phyloP scores from a whole-genome alignment of 345 rosid species.

The Ceriops decandra region DNA sequence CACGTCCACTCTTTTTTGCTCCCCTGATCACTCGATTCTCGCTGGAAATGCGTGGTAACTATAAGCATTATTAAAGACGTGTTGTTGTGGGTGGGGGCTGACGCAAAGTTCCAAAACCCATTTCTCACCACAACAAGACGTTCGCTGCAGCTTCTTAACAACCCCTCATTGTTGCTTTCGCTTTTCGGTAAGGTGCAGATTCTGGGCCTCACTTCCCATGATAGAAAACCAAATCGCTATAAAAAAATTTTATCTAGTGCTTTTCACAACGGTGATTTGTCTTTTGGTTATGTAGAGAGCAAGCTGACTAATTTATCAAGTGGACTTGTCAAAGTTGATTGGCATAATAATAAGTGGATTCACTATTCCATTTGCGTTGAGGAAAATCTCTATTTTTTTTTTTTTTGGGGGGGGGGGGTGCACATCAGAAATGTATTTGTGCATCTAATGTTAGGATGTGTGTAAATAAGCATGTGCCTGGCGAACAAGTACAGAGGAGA shows the following conservation, averaged over 20 bases:
- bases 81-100: not conserved
- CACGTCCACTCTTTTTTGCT: not conserved
- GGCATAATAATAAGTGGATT: not conserved
- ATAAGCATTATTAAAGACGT: not conserved
- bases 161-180: slow-evolving; percentile 11
- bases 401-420: no score
- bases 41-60: not conserved
- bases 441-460: no score
- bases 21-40: slow-evolving; percentile 12
- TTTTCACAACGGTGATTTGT: not conserved
- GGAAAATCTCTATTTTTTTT: not conserved
- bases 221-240: slow-evolving; percentile 1
- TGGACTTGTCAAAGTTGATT: not conserved
- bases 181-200: slow-evolving; percentile 15
- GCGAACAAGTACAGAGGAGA: not conserved
- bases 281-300: not conserved
- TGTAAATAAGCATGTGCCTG: not conserved
- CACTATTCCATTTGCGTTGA: slow-evolving; percentile 3
- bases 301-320: not conserved
- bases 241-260: not conserved
- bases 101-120: slow-evolving; percentile 19
- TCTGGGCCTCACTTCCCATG: slow-evolving; percentile 16
- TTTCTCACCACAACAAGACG: slow-evolving; percentile 18
- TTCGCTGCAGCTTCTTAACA: slow-evolving; percentile 26
- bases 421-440: no score